phyloP scores from a whole-genome alignment of 352 stramenopile species.

The Pythium dissotocum region DNA sequence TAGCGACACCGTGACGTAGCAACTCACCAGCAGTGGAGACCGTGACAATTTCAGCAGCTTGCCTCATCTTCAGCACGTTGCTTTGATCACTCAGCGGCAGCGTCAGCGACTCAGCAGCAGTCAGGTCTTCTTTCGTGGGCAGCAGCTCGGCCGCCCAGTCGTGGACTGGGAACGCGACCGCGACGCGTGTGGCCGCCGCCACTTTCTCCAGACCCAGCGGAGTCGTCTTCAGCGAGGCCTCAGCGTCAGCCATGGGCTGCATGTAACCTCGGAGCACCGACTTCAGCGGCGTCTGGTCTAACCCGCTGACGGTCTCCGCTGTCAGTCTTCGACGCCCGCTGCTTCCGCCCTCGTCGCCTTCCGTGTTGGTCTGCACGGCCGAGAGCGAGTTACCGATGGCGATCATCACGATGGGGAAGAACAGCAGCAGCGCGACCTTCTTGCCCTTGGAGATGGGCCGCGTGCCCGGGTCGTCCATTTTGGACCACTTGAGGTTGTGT shows the following conservation, averaged over 20 bases:
- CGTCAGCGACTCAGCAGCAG: background rate
- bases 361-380: conserved; percentile 59
- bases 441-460: conserved; percentile 57
- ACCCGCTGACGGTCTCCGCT: background rate
- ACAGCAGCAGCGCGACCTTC: conserved; percentile 57
- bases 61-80: background rate
- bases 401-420: conserved; percentile 57
- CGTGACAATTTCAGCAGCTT: background rate
- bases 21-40: conserved; percentile 8
- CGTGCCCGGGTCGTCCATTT: conserved; percentile 42
- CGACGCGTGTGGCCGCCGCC: conserved; percentile 7
- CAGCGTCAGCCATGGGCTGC: background rate
- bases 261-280: background rate
- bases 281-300: conserved; percentile 10
- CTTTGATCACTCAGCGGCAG: background rate
- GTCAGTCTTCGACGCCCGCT: background rate
- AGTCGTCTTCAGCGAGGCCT: no score
- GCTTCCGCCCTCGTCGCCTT: conserved; percentile 8
- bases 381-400: conserved; percentile 53
- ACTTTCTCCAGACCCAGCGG: background rate
- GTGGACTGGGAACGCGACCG: background rate
- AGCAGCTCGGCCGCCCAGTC: conserved; percentile 15
- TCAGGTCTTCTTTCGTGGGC: background rate
- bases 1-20: conserved; percentile 6
- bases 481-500: conserved; percentile 62